A percentile compares a stretch with the other conserved stretches of the same genome.
phyloP scores from a whole-genome alignment of 2,329 filamentous ascomycete genomes.

The Epichloe gansuensis region DNA sequence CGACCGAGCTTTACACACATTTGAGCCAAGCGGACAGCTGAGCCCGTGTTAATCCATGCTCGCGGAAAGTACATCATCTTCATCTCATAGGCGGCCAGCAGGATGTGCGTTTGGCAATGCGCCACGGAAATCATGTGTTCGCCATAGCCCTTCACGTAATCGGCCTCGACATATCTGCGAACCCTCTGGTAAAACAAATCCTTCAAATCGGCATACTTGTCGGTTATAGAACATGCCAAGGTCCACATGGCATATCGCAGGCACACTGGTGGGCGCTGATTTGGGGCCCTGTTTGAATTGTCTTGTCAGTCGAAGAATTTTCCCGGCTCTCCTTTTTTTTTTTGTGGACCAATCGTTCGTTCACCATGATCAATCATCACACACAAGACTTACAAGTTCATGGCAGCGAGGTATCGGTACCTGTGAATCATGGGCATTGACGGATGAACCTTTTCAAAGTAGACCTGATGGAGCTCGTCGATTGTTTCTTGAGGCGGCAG shows the following conservation, averaged over 20 bases:
- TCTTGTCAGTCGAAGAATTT: background rate
- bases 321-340: background rate
- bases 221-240: slow-evolving; percentile 71
- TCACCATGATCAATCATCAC: background rate
- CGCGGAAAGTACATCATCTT: slow-evolving; percentile 95
- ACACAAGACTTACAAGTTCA: slow-evolving; percentile 52
- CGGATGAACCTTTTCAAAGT: slow-evolving; percentile 81
- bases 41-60: slow-evolving; percentile 85
- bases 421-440: slow-evolving; percentile 82
- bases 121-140: slow-evolving; percentile 77
- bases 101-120: slow-evolving; percentile 72
- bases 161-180: slow-evolving; percentile 78
- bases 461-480: slow-evolving; percentile 79
- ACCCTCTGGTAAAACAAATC: slow-evolving; percentile 83
- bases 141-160: slow-evolving; percentile 86
- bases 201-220: slow-evolving; percentile 68
- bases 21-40: slow-evolving; percentile 65
- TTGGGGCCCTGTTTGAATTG: slow-evolving; percentile 47
- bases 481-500: slow-evolving; percentile 49
- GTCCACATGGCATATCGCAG: slow-evolving; percentile 94
- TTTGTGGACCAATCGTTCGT: background rate
- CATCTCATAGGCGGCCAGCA: slow-evolving; percentile 80
- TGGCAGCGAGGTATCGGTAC: slow-evolving; percentile 72
- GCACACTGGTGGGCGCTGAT: slow-evolving; percentile 73
- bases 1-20: slow-evolving; percentile 43